These are phyloP conservation scores for Betula pendula DNA, from an alignment of 306 rosid genomes.

Conservation along the genomic window DNA sequence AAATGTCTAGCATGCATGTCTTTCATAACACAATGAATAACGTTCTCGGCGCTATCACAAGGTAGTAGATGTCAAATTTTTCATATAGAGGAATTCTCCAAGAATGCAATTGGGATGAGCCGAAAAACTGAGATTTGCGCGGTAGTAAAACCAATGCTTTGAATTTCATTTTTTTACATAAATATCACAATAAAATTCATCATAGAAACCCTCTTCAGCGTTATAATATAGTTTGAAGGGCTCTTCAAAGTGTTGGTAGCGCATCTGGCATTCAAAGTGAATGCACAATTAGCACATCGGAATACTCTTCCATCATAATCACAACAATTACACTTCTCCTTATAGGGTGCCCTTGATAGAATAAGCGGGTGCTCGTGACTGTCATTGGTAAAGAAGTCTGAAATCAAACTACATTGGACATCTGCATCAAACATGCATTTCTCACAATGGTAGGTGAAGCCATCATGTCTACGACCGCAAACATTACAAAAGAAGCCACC, in stretches of 20 bases:
- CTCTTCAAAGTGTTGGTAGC: not conserved
- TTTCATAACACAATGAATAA: no score
- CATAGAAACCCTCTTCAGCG: not conserved
- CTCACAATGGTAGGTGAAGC: not conserved
- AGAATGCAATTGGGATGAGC: no score
- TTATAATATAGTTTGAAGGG: rapidly evolving
- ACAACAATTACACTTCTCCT: not conserved
- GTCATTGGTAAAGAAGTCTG: not conserved
- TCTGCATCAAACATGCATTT: not conserved
- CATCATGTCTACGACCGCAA: rapidly evolving
- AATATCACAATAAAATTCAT: not conserved
- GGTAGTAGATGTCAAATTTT: no score
- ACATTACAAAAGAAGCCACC: rapidly evolving
- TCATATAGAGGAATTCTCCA: no score
- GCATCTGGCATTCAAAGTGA: not conserved
- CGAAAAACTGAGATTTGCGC: not conserved
- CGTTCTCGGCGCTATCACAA: no score
- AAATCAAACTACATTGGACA: not conserved
- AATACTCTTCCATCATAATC: rapidly evolving
- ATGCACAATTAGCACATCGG: not conserved
- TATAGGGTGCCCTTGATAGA: not conserved
- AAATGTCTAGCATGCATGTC: no score
- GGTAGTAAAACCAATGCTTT: not conserved
- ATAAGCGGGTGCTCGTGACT: not conserved
- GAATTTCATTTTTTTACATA: not conserved